Percentiles rank a stretch among this genome's conserved stretches.
phyloP scores from a whole-genome alignment of 2,329 filamentous ascomycete species.

The Xylaria sp. region DNA sequence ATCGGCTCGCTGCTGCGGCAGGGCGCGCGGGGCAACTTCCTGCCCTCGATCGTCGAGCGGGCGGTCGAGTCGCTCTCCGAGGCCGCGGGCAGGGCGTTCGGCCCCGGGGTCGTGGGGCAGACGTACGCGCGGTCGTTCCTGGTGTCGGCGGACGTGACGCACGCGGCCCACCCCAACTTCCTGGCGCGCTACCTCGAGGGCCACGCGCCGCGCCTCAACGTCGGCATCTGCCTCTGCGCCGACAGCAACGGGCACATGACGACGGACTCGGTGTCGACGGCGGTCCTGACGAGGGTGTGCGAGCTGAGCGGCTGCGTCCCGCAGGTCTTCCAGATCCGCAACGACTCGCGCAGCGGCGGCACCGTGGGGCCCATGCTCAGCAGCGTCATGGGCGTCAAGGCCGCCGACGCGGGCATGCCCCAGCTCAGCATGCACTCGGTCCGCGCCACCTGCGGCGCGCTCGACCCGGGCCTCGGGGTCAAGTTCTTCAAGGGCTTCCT shows the following conservation, averaged over 20 bases:
- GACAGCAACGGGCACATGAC: conserved; percentile 97
- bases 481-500: conserved; percentile 89
- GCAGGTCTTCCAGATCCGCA: conserved; percentile 93
- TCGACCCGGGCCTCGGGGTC: conserved; percentile 87
- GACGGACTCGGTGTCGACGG: conserved; percentile 83
- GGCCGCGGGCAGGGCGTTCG: conserved; percentile 42
- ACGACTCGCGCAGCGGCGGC: conserved; percentile 85
- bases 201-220: conserved; percentile 86
- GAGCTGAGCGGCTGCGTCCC: conserved; percentile 71
- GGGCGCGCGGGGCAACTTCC: conserved; percentile 86
- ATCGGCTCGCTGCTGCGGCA: conserved; percentile 90
- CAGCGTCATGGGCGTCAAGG: conserved; percentile 75
- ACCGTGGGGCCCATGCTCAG: conserved; percentile 94
- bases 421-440: conserved; percentile 96
- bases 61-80: conserved; percentile 67
- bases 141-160: conserved; percentile 88
- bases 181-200: conserved; percentile 78
- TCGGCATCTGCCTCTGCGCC: conserved; percentile 77
- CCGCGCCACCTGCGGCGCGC: conserved; percentile 79
- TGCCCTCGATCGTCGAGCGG: conserved; percentile 79
- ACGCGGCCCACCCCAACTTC: conserved; percentile 96
- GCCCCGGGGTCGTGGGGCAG: conserved; percentile 69
- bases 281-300: conserved; percentile 77
- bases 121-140: conserved; percentile 93
- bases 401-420: conserved; percentile 85